These are phyloP conservation scores for Schizosaccharomyces versatilis DNA, from an alignment of 1,139 yeast species.

Conservation along the genomic window DNA sequence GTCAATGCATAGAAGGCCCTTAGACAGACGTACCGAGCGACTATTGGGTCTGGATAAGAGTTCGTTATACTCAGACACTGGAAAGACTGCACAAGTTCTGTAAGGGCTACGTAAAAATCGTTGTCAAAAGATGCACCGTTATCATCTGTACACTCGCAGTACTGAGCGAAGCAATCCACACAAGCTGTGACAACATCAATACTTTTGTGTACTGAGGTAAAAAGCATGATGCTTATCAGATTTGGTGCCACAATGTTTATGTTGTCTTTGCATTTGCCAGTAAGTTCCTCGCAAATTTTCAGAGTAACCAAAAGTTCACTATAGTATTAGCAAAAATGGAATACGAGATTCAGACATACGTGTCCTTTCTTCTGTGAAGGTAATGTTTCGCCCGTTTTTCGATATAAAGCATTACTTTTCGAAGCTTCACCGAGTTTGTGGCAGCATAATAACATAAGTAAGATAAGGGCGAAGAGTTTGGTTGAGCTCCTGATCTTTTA, in stretches of 20 bases:
- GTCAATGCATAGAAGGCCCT: slow-evolving; percentile 1
- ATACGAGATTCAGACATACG: background rate
- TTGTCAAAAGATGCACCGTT: background rate
- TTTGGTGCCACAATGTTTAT: background rate
- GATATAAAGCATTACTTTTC: background rate
- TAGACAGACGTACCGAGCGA: background rate
- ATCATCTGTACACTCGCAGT: background rate
- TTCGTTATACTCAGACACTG: background rate
- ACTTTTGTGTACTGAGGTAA: background rate
- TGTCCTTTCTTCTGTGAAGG: background rate
- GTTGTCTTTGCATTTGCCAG: background rate
- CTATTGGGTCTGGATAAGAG: background rate
- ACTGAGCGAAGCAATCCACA: slow-evolving; percentile 1
- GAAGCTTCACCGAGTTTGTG: background rate
- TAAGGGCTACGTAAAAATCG: background rate
- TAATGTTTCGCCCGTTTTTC: background rate
- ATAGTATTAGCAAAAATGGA: background rate
- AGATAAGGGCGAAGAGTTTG: background rate
- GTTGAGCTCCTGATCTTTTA: background rate
- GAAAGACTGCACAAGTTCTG: background rate
- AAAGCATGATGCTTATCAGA: background rate
- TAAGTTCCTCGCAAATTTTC: background rate
- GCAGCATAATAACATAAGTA: slow-evolving; percentile 2
- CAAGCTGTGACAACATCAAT: background rate
- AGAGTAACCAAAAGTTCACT: background rate